A percentile compares a stretch with the other conserved stretches of the same genome.
phyloP scores from a whole-genome alignment of 495 filamentous ascomycete genomes.

The Lasiosphaeria hispida region DNA sequence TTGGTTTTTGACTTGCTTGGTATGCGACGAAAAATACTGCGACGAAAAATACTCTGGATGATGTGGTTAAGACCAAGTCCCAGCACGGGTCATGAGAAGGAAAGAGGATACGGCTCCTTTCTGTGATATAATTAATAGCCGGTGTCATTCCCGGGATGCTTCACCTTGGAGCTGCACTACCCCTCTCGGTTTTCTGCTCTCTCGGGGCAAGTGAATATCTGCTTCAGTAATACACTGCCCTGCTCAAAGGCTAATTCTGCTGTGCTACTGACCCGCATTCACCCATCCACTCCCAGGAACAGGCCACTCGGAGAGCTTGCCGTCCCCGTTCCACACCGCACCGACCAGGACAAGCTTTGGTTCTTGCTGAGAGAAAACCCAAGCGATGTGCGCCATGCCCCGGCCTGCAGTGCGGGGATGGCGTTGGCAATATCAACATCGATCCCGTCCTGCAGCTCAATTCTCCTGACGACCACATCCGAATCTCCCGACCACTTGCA shows the following conservation, averaged over 20 bases:
- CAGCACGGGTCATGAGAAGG: no score
- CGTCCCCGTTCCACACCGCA: neutral
- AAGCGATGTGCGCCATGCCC: neutral
- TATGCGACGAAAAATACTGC: no score
- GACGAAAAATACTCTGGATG: no score
- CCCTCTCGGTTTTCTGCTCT: no score
- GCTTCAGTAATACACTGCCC: neutral
- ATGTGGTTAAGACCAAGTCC: no score
- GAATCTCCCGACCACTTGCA: constrained; percentile 3
- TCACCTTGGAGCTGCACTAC: neutral
- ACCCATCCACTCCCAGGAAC: neutral
- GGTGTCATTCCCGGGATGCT: neutral
- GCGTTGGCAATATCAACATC: constrained; percentile 2
- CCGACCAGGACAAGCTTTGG: neutral
- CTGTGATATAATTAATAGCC: no score
- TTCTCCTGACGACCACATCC: neutral
- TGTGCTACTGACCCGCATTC: neutral
- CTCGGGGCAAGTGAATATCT: no score
- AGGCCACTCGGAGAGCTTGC: neutral
- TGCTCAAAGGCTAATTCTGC: constrained; percentile 2
- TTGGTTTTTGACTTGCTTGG: no score
- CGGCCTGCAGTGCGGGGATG: constrained; percentile 1
- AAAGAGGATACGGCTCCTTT: no score
- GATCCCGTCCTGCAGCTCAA: constrained; percentile 3
- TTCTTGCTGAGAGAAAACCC: neutral